A percentile compares a stretch with the other conserved stretches of the same genome.
Evolutionary conservation across 331 rosid genomes (phyloP).

Genomic region (Malus hybrid): DNA sequence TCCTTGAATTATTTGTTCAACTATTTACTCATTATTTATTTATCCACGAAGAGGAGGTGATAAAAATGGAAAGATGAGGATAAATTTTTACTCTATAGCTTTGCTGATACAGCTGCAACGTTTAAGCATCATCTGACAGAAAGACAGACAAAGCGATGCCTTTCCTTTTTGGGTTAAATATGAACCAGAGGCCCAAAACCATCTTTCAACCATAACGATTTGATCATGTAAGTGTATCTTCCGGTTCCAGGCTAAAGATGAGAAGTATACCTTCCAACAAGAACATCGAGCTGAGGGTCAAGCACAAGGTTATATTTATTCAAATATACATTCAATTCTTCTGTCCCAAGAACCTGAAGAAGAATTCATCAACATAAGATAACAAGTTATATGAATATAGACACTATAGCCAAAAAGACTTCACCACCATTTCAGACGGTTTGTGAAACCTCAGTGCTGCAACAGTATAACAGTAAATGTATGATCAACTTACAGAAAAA

Average conservation of each 20-base stretch:
- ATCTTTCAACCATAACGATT: not conserved
- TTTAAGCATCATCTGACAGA: not conserved
- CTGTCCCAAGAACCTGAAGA: conserved; percentile 41
- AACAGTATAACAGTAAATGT: not conserved
- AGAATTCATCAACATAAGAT: not conserved
- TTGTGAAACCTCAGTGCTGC: not conserved
- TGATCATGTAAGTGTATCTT: not conserved
- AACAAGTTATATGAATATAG: not conserved
- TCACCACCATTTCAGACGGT: not conserved
- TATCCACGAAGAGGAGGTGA: too few species aligned
- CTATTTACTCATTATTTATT: not conserved
- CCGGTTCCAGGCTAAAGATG: not conserved
- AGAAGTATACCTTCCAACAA: conserved; percentile 36
- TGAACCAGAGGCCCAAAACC: not conserved
- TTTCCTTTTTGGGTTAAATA: not conserved
- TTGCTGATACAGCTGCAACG: not conserved
- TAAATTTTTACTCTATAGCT: not conserved
- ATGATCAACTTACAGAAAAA: not conserved
- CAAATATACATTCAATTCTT: conserved; percentile 32
- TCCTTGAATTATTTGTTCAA: not conserved
- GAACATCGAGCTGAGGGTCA: conserved; percentile 39
- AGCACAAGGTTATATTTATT: conserved; percentile 33
- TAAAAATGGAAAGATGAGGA: not conserved
- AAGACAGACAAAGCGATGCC: not conserved
- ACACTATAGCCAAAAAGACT: not conserved